Evolutionary conservation across 176 grass and related monocot genomes (phyloP).

Genomic region (Alloteropsis semialata): DNA sequence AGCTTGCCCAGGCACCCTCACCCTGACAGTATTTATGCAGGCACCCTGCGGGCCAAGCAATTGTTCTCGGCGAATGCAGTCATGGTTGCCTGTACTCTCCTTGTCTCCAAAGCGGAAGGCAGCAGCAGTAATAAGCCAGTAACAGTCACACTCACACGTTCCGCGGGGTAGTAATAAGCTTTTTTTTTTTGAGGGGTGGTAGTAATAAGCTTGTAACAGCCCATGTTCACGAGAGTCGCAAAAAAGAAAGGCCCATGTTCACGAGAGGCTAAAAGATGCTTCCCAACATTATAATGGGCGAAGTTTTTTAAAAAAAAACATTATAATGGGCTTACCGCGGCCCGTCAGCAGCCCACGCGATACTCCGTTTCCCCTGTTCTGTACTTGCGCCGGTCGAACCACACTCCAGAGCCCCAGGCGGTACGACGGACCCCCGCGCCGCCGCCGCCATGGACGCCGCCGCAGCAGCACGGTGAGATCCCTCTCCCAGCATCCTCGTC

Average conservation of each 20-base stretch:
- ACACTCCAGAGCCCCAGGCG: no score
- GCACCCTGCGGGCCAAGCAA: no score
- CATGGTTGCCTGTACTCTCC: not conserved
- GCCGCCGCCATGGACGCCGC: conserved; percentile 39
- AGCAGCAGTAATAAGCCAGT: no score
- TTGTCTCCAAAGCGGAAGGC: not conserved
- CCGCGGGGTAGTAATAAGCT: no score
- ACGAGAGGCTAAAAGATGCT: not conserved
- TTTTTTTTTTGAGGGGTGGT: no score
- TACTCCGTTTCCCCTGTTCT: not conserved
- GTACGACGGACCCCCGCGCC: not conserved
- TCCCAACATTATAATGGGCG: not conserved
- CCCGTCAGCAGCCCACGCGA: not conserved
- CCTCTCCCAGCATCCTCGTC: not conserved
- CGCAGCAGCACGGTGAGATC: conserved; percentile 33
- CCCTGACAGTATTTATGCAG: not conserved
- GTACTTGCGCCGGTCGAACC: not conserved
- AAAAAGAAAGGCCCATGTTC: not conserved
- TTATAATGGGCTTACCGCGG: no score
- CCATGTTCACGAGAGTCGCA: no score
- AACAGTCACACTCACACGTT: no score
- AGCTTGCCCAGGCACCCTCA: no score
- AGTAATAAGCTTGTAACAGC: no score
- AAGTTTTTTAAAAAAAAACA: no score
- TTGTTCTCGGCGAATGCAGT: not conserved